A percentile compares a stretch with the other conserved stretches of the same genome.
phyloP scores from a whole-genome alignment of 768 basidiomycete species.

The Obba rivulosa region DNA sequence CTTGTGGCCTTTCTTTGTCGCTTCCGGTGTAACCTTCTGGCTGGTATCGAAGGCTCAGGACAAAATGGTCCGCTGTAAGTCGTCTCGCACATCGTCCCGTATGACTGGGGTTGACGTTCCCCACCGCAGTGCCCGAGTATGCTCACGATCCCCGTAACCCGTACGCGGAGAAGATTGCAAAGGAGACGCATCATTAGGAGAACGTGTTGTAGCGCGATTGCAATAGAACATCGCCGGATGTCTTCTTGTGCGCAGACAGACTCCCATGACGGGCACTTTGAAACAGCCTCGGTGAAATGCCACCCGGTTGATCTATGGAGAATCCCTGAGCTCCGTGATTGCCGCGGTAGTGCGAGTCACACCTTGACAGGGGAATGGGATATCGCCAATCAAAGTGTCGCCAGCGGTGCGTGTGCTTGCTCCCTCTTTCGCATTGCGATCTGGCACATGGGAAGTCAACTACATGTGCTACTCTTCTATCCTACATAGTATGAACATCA shows the following conservation, averaged over 20 bases:
- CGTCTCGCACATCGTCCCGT: not conserved
- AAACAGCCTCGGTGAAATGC: too few relatives aligned
- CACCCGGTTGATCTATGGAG: too few relatives aligned
- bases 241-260: not conserved
- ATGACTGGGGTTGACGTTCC: not conserved
- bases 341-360: too few relatives aligned
- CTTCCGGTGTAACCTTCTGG: conserved; percentile 60
- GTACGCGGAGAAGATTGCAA: conserved; percentile 72
- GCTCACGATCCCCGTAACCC: conserved; percentile 80
- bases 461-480: too few relatives aligned
- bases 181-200: conserved; percentile 34
- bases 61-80: conserved; percentile 67
- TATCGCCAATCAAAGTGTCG: too few relatives aligned
- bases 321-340: too few relatives aligned
- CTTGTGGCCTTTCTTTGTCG: conserved; percentile 76
- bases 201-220: not conserved
- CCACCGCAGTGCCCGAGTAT: conserved; percentile 51
- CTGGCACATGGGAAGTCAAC: too few relatives aligned
- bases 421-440: too few relatives aligned
- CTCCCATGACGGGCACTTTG: too few relatives aligned
- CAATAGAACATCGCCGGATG: not conserved
- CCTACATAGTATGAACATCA: too few relatives aligned
- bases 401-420: too few relatives aligned
- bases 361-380: too few relatives aligned
- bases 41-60: conserved; percentile 65